Base-by-base conservation (phyloP, 2,329 filamentous ascomycete genomes). In the Diplodia seriata region DNA sequence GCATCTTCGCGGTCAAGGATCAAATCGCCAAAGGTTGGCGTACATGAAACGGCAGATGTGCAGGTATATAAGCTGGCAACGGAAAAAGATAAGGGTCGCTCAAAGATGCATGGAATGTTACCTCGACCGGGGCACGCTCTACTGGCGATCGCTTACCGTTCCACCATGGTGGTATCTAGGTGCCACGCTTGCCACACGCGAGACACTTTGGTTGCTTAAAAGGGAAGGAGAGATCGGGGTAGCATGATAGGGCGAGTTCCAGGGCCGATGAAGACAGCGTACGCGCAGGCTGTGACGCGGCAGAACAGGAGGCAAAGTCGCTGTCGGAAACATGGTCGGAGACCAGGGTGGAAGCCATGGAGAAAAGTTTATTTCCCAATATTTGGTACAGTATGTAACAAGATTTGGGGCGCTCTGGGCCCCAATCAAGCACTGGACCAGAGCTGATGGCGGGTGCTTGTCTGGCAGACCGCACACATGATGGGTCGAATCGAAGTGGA, bases 211-310 rank as follows among this genome's bases (percentile, higher is more conserved):
- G 3, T 11, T 5, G 29, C 59, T 33, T 15, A 26, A 51, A 63
- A 12, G 33, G 59, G 59, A 63, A 63, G 59, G 59, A 51, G 59
- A 33, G 18, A 38, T 33, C n/a, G 26, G n/a, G 43, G 49, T 23
- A 63, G 12, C 8, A 9, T 15, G 59, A 38, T 38, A 63, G 29
- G 57, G 31, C 40, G 40, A 18, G 11, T 50, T 18, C 43, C 23
- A 49, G 40, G 6, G 9, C 29, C 8, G 31, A 57, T 26, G 23
- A 12, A 26, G 56, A 12, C 20, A 20, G 7, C 11, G 20, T 31
- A 20, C 20, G 23, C 33, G 8, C 57, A 40, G 57, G 15, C 8
- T n/a, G 26, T 33, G 57, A 50, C 57, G 57, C 57, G 57, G 43
- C 57, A 26, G 43, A 9, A 26, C 9, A 23, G 7, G 20, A 29